Conservation (phyloP, 2,329 filamentous ascomycete genomes). For the Scytalidium sp. region DNA sequence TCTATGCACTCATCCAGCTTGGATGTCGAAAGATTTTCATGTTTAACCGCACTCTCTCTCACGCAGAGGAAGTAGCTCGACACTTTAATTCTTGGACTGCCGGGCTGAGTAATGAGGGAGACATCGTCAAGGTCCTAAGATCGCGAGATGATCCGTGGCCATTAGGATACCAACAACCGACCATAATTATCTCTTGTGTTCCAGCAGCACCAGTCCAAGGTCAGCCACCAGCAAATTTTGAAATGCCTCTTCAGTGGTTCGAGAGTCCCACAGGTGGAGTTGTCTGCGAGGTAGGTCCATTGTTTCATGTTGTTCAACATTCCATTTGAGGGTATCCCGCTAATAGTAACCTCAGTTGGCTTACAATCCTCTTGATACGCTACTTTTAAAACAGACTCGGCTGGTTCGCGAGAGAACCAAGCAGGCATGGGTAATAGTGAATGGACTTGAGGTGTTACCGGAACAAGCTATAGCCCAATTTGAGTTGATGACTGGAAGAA, state of each 20-base stretch:
- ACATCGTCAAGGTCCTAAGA: conserved; percentile 46
- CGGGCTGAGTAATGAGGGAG: conserved; percentile 22
- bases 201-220: conserved; percentile 66
- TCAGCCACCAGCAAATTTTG: conserved; percentile 65
- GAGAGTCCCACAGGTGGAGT: conserved; percentile 72
- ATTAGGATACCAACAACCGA: conserved; percentile 57
- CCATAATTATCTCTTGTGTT: conserved; percentile 74
- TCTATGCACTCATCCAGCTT: conserved; percentile 75
- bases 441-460: conserved; percentile 71
- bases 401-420: conserved; percentile 43
- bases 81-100: conserved; percentile 60
- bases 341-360: conserved; percentile 43
- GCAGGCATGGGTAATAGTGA: conserved; percentile 70
- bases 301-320: not conserved
- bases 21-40: conserved; percentile 75
- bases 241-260: conserved; percentile 67
- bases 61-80: conserved; percentile 64
- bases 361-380: conserved; percentile 71
- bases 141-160: conserved; percentile 64
- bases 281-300: conserved; percentile 53
- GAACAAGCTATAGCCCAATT: conserved; percentile 82
- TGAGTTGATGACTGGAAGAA: conserved; percentile 73
- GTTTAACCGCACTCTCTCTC: conserved; percentile 64
- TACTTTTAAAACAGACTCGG: conserved; percentile 63
- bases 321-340: not conserved